Conservation (phyloP, 2,329 filamentous ascomycete genomes). For the Penicillium italicum region DNA sequence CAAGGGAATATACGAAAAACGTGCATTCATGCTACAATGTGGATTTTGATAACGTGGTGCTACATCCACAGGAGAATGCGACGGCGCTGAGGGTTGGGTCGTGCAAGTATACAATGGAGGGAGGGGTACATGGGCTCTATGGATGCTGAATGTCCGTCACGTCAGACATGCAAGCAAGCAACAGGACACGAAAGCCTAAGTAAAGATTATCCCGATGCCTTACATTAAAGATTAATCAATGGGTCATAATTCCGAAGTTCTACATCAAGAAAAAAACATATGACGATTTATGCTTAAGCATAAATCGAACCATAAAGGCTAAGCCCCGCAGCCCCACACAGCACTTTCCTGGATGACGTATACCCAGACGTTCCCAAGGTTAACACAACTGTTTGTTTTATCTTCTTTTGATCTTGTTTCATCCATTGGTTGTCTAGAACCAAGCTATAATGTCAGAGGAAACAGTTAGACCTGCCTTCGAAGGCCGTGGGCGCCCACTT, state of each 20-base stretch:
- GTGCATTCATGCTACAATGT: conserved; percentile 53
- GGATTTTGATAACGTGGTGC: conserved; percentile 42
- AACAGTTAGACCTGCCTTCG: conserved; percentile 39
- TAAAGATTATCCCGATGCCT: too few species aligned
- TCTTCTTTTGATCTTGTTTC: not conserved
- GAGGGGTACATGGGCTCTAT: conserved; percentile 39
- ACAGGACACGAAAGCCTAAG: too few species aligned
- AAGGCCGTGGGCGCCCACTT: conserved; percentile 36
- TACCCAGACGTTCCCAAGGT: not conserved
- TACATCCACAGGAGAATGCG: conserved; percentile 33
- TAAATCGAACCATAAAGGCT: not conserved
- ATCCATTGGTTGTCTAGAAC: not conserved
- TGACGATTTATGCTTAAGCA: not conserved
- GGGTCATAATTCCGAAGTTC: not conserved
- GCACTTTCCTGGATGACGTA: not conserved
- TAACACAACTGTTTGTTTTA: not conserved
- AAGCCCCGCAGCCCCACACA: not conserved
- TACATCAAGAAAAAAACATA: not conserved
- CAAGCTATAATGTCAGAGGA: conserved; percentile 24
- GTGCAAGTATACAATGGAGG: conserved; percentile 37
- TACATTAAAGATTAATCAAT: not conserved
- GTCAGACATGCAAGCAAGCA: too few species aligned
- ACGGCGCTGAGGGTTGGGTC: conserved; percentile 32
- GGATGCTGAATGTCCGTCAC: not conserved
- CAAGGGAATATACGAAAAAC: conserved; percentile 10